Percentiles rank a stretch among this genome's conserved stretches.
Conservation (phyloP, 2,329 filamentous ascomycete genomes). For the Anthostomella pinea region DNA sequence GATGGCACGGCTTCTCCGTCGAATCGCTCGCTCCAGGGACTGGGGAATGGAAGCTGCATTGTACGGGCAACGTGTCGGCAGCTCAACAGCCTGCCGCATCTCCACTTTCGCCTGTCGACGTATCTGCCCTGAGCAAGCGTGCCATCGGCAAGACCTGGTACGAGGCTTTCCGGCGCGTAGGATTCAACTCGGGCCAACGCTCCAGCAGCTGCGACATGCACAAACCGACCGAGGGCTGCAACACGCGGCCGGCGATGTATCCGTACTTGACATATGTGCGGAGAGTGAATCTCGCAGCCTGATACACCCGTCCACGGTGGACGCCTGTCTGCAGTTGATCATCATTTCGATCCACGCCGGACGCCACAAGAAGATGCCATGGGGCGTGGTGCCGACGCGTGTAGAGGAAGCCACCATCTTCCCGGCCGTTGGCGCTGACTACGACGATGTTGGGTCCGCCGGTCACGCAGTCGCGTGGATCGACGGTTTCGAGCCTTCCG, state of each 20-base stretch:
- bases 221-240: constrained; percentile 22
- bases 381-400: constrained; percentile 29
- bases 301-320: constrained; percentile 39
- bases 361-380: constrained; percentile 26
- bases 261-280: constrained; percentile 13
- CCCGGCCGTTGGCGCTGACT: constrained; percentile 3
- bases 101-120: constrained; percentile 5
- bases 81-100: not conserved
- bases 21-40: constrained; percentile 9
- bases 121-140: constrained; percentile 20
- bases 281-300: constrained; percentile 36
- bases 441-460: not conserved
- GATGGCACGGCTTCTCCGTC: constrained; percentile 18
- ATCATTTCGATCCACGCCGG: constrained; percentile 32
- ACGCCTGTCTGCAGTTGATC: constrained; percentile 34
- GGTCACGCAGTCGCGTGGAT: constrained; percentile 21
- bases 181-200: constrained; percentile 38
- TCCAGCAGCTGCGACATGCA: constrained; percentile 31
- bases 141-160: constrained; percentile 31
- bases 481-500: constrained; percentile 8
- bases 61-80: constrained; percentile 12
- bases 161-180: constrained; percentile 32
- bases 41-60: constrained; percentile 15
- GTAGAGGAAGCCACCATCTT: constrained; percentile 10
- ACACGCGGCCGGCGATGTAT: constrained; percentile 7